Evolutionary conservation across 805 yeast species (phyloP), one percentile per base, ranked within the genome.

Genomic region (Zygosaccharomyces kombuchaensis): DNA sequence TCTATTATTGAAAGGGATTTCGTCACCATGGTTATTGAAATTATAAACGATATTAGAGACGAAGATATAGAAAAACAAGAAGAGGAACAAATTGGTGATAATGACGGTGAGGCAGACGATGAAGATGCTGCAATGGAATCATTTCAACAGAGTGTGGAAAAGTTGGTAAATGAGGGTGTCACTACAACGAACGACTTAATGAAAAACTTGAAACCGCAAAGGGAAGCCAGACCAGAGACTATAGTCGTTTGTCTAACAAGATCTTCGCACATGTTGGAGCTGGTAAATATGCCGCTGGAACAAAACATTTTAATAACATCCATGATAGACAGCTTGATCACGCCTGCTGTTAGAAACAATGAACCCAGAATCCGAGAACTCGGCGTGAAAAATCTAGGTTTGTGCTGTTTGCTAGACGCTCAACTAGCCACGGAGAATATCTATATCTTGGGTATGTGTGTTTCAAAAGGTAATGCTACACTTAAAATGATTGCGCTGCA

Each of bases 1-100:
- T 84, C 96, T 1, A 78, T 83, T 16, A 85, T 77, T 60, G 96
- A 88, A 57, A 77, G 82, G 45, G 96, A 91, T 68, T 90, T 90
- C 60, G 78, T 87, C 21, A 80, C 86, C 30, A 83, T 88, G 80
- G 75, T 85, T 14, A 78, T 84, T n/a, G 97, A 91, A 70, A 78
- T 88, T 13, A 81, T 89, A 31, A 81, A 87, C 34, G 97, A 90
- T 70, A 73, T 90, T 40, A 77, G 87, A 60, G 96, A 89, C 62
- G 74, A 81, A 7, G 76, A 73, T 25, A 61, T 68, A 34, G 76
- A 70, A 38, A 65, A 57, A 27, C 74, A 69, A 41, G 70, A 63
- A 46, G 45, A 48, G 32, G 60, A 48, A 43, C 62, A 59, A 44
- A 53, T 46, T 9, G 53, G 52, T 34, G 52, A 40, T 6, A 46